A percentile compares a stretch with the other conserved stretches of the same genome.
phyloP scores from a whole-genome alignment of 2,329 filamentous ascomycete species.

The Diplodia scrobiculata region DNA sequence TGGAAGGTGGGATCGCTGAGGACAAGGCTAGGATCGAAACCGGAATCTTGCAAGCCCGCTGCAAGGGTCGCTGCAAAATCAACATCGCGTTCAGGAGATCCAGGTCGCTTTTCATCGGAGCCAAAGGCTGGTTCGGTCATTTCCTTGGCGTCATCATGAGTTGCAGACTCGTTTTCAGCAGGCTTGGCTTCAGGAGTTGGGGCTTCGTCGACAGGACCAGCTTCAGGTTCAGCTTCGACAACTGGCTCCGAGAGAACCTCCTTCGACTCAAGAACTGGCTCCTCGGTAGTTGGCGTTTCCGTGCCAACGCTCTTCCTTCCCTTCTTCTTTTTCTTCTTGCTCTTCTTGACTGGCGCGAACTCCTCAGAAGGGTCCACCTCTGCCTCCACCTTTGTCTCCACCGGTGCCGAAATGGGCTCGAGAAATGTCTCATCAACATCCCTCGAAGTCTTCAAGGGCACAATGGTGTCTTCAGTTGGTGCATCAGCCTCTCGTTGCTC shows the following conservation, averaged over 20 bases:
- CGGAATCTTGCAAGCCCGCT: slow-evolving; percentile 51
- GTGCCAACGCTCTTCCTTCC: slow-evolving; percentile 40
- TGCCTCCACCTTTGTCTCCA: not conserved
- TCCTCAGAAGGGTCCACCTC: not conserved
- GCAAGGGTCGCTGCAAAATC: slow-evolving; percentile 54
- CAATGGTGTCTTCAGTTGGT: not conserved
- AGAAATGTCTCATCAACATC: not conserved
- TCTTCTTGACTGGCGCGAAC: slow-evolving; percentile 33
- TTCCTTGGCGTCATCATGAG: not conserved
- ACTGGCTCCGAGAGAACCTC: not conserved
- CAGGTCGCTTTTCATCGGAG: slow-evolving; percentile 28
- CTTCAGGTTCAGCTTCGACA: not conserved
- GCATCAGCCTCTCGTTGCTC: not conserved
- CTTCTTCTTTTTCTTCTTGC: slow-evolving; percentile 42
- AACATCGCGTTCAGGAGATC: slow-evolving; percentile 43
- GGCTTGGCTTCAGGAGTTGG: not conserved
- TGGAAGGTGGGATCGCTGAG: slow-evolving; percentile 47
- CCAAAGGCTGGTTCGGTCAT: not conserved
- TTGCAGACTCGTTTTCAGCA: not conserved
- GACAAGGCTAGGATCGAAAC: slow-evolving; percentile 51
- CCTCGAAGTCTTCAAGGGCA: not conserved
- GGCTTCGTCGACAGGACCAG: not conserved
- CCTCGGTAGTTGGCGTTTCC: not conserved
- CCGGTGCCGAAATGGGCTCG: not conserved
- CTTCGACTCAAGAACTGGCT: not conserved